Base-by-base conservation (phyloP, 2,329 filamentous ascomycete genomes). In the Aspergillus glaucus region DNA sequence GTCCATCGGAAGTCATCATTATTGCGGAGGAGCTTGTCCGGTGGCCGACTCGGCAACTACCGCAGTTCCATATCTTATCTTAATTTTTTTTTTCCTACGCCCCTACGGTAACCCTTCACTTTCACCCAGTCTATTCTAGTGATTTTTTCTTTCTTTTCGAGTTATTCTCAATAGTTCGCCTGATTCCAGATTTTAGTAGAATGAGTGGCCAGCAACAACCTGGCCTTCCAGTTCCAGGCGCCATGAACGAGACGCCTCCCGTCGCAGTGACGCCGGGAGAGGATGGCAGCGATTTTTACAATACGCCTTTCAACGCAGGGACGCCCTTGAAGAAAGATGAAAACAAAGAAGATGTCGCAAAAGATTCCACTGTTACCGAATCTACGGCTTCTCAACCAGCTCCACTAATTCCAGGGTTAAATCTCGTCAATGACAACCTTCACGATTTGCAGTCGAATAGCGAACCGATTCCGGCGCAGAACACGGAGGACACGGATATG, bases 231-330 rank as follows among this genome's bases (percentile, higher is more conserved):
- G 50, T 51, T 44, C 44, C 54, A 42, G 53, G 47, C 21, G 43
- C 15, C 44, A 41, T 46, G 24, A 49, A 44, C 9, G 62, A 64
- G 12, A 58, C 46, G 8, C 57, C 60, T 51, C 58, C 65, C 44
- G 52, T 62, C 48, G 52, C 60, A 49, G 58, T 55, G 49, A 63
- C 65, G 17, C 62, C 58, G 7, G 54, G 53, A 17, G 70, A 70
- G 48, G 63, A 68, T 58, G 67, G 60, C 44, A 72, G 67, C 50
- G 67, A 72, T 57, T 71, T 72, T 41, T 72, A 72, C 58, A 70
- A 69, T 46, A 71, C 69, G 8, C 66, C 67, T 3, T 54, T 64
- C 47, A 55, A 53, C 41, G 56, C 57, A 40, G 63, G 57, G 10
- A 67, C 63, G 0, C 65, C 66, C 3, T 52, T 61, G 19, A 49